These are phyloP conservation scores for Eutrema japonicum DNA, from an alignment of 345 rosid species.

Conservation along the genomic window DNA sequence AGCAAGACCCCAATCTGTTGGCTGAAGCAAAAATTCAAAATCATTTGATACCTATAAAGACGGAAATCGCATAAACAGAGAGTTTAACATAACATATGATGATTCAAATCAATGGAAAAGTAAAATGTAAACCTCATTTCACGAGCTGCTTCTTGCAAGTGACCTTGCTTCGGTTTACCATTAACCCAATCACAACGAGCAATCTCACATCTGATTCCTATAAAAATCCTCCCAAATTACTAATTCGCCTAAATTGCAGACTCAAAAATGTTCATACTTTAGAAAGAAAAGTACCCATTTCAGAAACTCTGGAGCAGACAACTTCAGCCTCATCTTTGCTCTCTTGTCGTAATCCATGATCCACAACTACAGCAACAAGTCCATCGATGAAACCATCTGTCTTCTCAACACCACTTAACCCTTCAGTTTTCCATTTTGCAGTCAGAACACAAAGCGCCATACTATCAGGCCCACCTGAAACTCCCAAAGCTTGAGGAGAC, in stretches of 20 bases:
- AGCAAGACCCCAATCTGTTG: conserved; percentile 72
- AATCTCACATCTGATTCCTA: conserved; percentile 94
- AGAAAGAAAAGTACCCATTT: conserved; percentile 61
- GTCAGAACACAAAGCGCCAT: conserved; percentile 85
- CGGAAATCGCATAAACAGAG: conserved; percentile 6
- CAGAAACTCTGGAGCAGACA: conserved; percentile 66
- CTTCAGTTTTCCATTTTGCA: conserved; percentile 78
- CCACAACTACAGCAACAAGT: conserved; percentile 80
- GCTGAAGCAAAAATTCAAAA: conserved; percentile 62
- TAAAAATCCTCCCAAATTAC: conserved; percentile 30
- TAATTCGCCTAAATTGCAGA: not conserved
- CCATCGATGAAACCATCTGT: conserved; percentile 66
- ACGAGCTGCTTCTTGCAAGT: conserved; percentile 90
- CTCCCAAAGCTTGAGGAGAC: conserved; percentile 67
- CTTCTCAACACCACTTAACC: conserved; percentile 40
- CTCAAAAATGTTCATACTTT: conserved; percentile 12
- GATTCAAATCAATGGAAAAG: conserved; percentile 6
- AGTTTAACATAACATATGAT: not conserved
- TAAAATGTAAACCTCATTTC: conserved; percentile 61
- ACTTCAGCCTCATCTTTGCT: conserved; percentile 74
- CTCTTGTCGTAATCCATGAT: conserved; percentile 82
- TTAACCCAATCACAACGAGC: conserved; percentile 72
- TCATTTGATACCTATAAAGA: conserved; percentile 62
- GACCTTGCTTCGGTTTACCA: conserved; percentile 87
- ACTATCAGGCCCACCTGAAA: conserved; percentile 96